These are phyloP conservation scores for Agaricales sp. DNA, from an alignment of 1,284 basidiomycete species.

Conservation along the genomic window DNA sequence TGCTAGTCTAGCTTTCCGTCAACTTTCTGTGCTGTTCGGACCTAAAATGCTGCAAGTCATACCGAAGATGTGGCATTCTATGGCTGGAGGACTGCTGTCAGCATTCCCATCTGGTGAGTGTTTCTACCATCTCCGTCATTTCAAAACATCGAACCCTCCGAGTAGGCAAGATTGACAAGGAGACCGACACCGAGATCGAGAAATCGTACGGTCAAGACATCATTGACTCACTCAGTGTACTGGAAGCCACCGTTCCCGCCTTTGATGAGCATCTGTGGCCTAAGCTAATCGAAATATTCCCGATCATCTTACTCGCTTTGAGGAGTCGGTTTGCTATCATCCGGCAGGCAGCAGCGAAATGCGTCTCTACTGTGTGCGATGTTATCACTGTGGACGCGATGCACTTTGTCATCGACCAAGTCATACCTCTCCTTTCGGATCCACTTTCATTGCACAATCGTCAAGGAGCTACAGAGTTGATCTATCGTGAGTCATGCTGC, in stretches of 20 bases:
- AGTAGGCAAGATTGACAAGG: conserved; percentile 35
- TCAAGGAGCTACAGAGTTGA: conserved; percentile 84
- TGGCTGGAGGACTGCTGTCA: conserved; percentile 69
- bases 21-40: conserved; percentile 76
- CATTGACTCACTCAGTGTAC: conserved; percentile 86
- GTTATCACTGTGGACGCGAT: conserved; percentile 82
- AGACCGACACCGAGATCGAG: conserved; percentile 54
- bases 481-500: conserved; percentile 64
- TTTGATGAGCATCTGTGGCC: conserved; percentile 66
- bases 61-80: conserved; percentile 91
- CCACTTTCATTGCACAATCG: conserved; percentile 68
- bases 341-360: conserved; percentile 79
- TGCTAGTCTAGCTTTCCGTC: conserved; percentile 74
- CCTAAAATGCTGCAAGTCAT: conserved; percentile 63
- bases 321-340: conserved; percentile 85
- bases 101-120: conserved; percentile 56
- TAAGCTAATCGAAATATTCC: conserved; percentile 66
- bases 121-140: conserved; percentile 1
- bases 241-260: conserved; percentile 75
- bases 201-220: conserved; percentile 81
- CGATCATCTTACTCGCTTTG: conserved; percentile 66
- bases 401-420: conserved; percentile 77
- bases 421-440: conserved; percentile 85
- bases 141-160: conserved; percentile 6
- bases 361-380: conserved; percentile 82